Evolutionary conservation across 169 alveolate species (phyloP).

Genomic region (Plasmodium vivax): DNA sequence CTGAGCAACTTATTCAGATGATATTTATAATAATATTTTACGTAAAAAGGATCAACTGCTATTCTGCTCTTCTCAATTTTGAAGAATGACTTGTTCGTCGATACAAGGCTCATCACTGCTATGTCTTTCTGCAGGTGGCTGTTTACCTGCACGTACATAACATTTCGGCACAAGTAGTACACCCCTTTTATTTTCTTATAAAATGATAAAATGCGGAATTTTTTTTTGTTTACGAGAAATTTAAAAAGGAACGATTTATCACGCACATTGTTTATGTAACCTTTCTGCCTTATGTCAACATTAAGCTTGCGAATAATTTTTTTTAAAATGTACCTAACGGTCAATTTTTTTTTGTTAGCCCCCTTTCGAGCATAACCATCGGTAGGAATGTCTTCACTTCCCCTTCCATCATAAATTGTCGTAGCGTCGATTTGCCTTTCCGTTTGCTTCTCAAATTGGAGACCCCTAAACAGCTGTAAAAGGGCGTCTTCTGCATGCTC

Average conservation of each 20-base stretch:
- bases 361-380: not conserved
- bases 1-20: slow-evolving; percentile 15
- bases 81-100: slow-evolving; percentile 6
- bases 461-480: not conserved
- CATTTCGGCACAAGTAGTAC: slow-evolving; percentile 35
- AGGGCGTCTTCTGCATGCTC: not conserved
- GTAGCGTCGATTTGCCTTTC: not conserved
- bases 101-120: slow-evolving; percentile 54
- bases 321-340: slow-evolving; percentile 10
- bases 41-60: slow-evolving; percentile 28
- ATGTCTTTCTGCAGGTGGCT: slow-evolving; percentile 2
- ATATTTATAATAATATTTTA: slow-evolving; percentile 52
- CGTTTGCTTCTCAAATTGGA: not conserved
- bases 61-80: slow-evolving; percentile 1
- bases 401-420: not conserved
- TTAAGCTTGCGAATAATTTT: not conserved
- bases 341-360: slow-evolving; percentile 5
- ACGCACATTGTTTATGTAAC: slow-evolving; percentile 34
- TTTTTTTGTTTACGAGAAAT: slow-evolving; percentile 40
- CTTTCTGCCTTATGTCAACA: slow-evolving; percentile 10
- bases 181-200: slow-evolving; percentile 62
- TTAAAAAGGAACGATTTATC: slow-evolving; percentile 37
- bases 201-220: slow-evolving; percentile 22
- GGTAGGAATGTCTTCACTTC: not conserved
- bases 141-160: slow-evolving; percentile 11